These are phyloP conservation scores for Nicotiana benthamiana DNA, from an alignment of 257 asterid genomes.

Conservation along the genomic window DNA sequence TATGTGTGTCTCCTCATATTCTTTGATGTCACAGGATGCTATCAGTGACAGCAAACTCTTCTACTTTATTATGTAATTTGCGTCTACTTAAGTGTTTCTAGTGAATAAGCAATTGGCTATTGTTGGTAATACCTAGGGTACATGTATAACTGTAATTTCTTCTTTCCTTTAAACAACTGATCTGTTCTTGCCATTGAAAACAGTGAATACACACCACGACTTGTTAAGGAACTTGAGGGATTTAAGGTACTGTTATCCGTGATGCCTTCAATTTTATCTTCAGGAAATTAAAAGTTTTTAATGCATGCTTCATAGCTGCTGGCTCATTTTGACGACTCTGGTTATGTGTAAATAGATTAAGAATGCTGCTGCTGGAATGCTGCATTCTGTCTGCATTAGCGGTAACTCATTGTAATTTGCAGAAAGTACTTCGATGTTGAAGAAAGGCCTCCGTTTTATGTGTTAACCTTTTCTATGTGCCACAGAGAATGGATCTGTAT, in stretches of 20 bases:
- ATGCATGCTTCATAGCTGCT: constrained; percentile 13
- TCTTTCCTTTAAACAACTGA: neutral
- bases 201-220: constrained; percentile 92
- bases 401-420: constrained; percentile 38
- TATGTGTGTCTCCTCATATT: neutral
- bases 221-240: constrained; percentile 80
- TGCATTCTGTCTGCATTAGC: constrained; percentile 80
- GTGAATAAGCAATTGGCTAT: neutral
- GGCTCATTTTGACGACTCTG: constrained; percentile 8
- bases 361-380: constrained; percentile 86
- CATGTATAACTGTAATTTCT: neutral
- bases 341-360: constrained; percentile 48
- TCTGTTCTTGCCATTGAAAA: constrained; percentile 11
- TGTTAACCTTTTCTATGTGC: constrained; percentile 20
- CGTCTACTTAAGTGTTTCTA: neutral
- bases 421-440: neutral
- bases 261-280: neutral
- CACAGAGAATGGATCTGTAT: constrained; percentile 71
- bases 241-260: constrained; percentile 47
- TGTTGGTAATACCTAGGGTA: neutral
- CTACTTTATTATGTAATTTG: neutral
- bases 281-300: constrained; percentile 2
- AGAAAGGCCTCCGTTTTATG: constrained; percentile 9
- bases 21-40: neutral
- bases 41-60: neutral